Percentiles rank a stretch among this genome's conserved stretches.
Conservation (phyloP, 176 grass and related monocot species). For the Oryza glaberrima region DNA sequence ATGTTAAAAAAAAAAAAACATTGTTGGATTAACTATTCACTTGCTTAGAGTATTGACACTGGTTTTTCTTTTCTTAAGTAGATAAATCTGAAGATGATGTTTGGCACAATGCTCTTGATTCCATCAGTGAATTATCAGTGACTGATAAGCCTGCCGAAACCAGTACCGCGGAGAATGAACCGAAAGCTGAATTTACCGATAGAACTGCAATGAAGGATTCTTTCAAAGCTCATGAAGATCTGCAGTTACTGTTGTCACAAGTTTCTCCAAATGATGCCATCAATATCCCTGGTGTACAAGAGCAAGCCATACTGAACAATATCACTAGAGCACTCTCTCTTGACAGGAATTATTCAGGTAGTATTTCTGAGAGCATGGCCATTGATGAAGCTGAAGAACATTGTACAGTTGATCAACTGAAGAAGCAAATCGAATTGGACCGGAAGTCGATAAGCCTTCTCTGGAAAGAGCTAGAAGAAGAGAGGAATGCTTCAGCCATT, state of each 20-base stretch:
- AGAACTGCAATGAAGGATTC: conserved; percentile 49
- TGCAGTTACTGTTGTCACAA: conserved; percentile 70
- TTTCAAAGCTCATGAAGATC: conserved; percentile 60
- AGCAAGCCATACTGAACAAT: conserved; percentile 51
- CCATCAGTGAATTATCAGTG: background rate
- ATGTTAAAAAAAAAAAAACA: background rate
- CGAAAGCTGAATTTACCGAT: conserved; percentile 39
- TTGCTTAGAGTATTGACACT: conserved; percentile 18
- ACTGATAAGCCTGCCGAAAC: background rate
- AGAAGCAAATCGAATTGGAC: conserved; percentile 67
- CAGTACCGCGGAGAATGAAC: conserved; percentile 15
- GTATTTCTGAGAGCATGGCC: conserved; percentile 43
- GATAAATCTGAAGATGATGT: conserved; percentile 36
- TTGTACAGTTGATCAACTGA: conserved; percentile 59
- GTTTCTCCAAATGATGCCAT: conserved; percentile 32
- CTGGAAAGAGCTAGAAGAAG: conserved; percentile 90
- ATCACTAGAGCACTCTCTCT: conserved; percentile 57
- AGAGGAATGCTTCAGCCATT: conserved; percentile 74
- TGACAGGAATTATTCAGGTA: conserved; percentile 52
- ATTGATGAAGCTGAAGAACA: conserved; percentile 61
- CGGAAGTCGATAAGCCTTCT: conserved; percentile 66
- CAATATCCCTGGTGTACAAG: conserved; percentile 47
- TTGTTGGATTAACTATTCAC: background rate
- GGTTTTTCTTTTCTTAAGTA: background rate
- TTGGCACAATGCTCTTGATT: conserved; percentile 37